Conservation (phyloP, 2,329 filamentous ascomycete genomes). For the Monosporascus sp. region DNA sequence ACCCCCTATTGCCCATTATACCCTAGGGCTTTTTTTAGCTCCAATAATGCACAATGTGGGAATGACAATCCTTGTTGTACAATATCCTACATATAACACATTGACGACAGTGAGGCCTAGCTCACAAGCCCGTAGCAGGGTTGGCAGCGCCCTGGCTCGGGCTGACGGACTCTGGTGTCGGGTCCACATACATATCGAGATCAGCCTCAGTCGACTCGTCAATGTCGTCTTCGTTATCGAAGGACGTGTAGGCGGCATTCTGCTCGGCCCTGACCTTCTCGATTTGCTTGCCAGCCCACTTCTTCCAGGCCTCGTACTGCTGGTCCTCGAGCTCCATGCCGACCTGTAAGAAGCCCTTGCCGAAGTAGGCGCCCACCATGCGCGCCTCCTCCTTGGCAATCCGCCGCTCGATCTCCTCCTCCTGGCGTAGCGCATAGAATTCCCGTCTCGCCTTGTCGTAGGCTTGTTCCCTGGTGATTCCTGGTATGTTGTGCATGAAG, state of each 20-base stretch:
- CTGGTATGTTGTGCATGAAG: constrained; percentile 62
- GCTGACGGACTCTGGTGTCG: background rate
- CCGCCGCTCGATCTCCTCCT: constrained; percentile 75
- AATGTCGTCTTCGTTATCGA: constrained; percentile 7
- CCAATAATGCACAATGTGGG: no score
- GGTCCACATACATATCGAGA: constrained; percentile 6
- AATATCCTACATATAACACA: no score
- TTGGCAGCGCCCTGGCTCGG: no score
- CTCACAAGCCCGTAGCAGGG: no score
- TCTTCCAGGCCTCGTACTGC: constrained; percentile 78
- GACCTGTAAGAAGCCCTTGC: constrained; percentile 67
- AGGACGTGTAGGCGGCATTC: constrained; percentile 19
- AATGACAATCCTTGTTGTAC: no score
- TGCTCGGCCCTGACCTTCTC: constrained; percentile 17
- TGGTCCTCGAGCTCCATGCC: constrained; percentile 78
- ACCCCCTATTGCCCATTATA: no score
- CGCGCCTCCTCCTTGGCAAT: constrained; percentile 84
- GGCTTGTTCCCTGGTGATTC: constrained; percentile 59
- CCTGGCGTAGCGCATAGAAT: constrained; percentile 80
- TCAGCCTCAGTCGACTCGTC: constrained; percentile 10
- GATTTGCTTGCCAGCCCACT: constrained; percentile 25
- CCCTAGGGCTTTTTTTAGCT: no score
- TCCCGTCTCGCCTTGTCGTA: constrained; percentile 87
- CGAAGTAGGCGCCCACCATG: constrained; percentile 83
- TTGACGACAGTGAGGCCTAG: no score